These are phyloP conservation scores for Cyberlindnera maclurae DNA, from an alignment of 805 yeast species.

Conservation along the genomic window DNA sequence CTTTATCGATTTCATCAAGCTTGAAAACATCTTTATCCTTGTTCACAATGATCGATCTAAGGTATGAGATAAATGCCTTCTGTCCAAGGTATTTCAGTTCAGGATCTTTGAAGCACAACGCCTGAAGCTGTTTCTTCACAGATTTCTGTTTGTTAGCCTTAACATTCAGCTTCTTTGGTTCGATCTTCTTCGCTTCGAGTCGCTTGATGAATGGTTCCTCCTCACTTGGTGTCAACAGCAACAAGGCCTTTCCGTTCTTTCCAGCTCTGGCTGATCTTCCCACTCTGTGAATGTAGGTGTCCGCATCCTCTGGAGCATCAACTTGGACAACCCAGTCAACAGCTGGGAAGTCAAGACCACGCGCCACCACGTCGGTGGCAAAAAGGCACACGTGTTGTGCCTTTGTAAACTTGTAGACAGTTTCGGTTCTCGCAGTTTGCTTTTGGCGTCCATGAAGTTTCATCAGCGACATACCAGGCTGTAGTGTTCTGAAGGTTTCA, in stretches of 20 bases:
- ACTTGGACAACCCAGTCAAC: constrained; percentile 88
- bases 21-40: constrained; percentile 82
- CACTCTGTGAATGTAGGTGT: constrained; percentile 85
- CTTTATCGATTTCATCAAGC: constrained; percentile 68
- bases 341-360: constrained; percentile 94
- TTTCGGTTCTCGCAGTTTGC: constrained; percentile 71
- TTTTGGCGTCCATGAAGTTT: constrained; percentile 80
- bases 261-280: constrained; percentile 97
- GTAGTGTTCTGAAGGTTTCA: constrained; percentile 22
- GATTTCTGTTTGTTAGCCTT: constrained; percentile 64
- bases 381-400: constrained; percentile 62
- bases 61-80: constrained; percentile 90
- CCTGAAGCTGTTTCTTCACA: constrained; percentile 79
- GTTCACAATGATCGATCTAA: constrained; percentile 77
- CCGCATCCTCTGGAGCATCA: constrained; percentile 93
- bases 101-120: constrained; percentile 85
- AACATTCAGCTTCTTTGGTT: constrained; percentile 64
- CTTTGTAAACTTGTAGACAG: constrained; percentile 47
- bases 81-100: constrained; percentile 90
- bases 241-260: constrained; percentile 72
- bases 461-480: constrained; percentile 48
- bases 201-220: constrained; percentile 67
- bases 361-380: constrained; percentile 96
- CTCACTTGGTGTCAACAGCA: constrained; percentile 81
- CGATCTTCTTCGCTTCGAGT: constrained; percentile 56